These are phyloP conservation scores for Juncus effusus DNA, from an alignment of 176 grass and related monocot species.

Conservation along the genomic window DNA sequence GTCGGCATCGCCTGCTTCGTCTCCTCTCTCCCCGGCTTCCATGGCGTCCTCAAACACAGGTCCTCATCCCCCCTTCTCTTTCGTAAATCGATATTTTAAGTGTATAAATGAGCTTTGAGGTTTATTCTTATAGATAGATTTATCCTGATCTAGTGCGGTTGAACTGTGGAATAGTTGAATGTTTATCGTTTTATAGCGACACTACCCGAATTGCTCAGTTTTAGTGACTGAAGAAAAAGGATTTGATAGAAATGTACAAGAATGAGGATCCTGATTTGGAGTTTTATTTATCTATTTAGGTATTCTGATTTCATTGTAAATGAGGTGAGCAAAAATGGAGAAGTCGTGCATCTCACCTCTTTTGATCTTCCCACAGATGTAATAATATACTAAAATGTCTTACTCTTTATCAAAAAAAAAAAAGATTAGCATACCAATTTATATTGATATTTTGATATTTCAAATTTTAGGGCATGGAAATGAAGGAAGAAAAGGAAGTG, in stretches of 20 bases:
- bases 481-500: slow-evolving; percentile 45
- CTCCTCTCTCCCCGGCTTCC: slow-evolving; percentile 74
- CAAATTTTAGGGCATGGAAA: slow-evolving; percentile 42
- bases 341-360: slow-evolving; percentile 63
- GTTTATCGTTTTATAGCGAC: no score
- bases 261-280: background rate
- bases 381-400: background rate
- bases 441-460: background rate
- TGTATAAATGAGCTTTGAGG: background rate
- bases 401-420: background rate
- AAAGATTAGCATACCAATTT: background rate
- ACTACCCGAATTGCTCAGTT: no score
- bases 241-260: no score
- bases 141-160: no score
- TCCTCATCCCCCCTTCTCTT: background rate
- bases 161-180: no score
- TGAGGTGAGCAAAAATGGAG: slow-evolving; percentile 60
- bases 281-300: slow-evolving; percentile 17
- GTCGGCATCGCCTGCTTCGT: slow-evolving; percentile 82
- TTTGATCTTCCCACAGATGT: slow-evolving; percentile 79
- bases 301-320: slow-evolving; percentile 94
- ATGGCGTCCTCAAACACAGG: slow-evolving; percentile 85
- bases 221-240: no score
- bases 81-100: background rate
- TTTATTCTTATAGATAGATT: no score